phyloP scores from a whole-genome alignment of 73 alveolate species.

The Blepharisma stoltei region DNA sequence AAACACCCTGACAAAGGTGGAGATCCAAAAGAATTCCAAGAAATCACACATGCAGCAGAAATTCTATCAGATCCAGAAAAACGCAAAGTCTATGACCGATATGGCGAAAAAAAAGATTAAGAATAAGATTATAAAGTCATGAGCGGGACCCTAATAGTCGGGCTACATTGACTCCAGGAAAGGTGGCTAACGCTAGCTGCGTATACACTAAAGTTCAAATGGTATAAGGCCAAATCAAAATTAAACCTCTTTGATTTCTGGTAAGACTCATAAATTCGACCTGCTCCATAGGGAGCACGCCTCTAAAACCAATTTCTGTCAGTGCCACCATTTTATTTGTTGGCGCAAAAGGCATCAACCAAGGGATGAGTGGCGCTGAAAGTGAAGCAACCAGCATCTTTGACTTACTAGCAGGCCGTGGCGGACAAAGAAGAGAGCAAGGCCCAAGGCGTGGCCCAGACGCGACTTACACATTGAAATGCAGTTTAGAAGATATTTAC shows the following conservation, averaged over 20 bases:
- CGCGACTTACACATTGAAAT: conserved; percentile 69
- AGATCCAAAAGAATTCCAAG: conserved; percentile 92
- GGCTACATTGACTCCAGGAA: too few relatives aligned
- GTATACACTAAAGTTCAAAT: too few relatives aligned
- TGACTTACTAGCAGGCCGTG: conserved; percentile 82
- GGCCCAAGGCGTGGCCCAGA: conserved; percentile 86
- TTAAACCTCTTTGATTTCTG: too few relatives aligned
- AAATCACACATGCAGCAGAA: conserved; percentile 88
- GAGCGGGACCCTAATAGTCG: too few relatives aligned
- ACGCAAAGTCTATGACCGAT: conserved; percentile 93
- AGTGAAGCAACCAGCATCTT: conserved; percentile 80
- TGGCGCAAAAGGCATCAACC: conserved; percentile 95
- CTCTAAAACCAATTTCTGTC: too few relatives aligned
- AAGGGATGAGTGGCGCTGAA: conserved; percentile 84
- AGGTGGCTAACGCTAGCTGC: too few relatives aligned
- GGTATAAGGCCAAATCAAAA: too few relatives aligned
- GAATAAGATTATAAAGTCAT: too few relatives aligned
- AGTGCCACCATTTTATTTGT: too few relatives aligned
- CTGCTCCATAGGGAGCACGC: too few relatives aligned
- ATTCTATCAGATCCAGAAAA: conserved; percentile 89
- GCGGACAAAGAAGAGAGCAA: conserved; percentile 55
- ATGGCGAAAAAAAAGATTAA: too few relatives aligned
- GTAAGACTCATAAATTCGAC: too few relatives aligned
- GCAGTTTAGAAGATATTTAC: conserved; percentile 88
- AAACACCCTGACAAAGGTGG: conserved; percentile 99